phyloP scores from a whole-genome alignment of 179 eudicot genomes.

The Amaranthus tricolor region DNA sequence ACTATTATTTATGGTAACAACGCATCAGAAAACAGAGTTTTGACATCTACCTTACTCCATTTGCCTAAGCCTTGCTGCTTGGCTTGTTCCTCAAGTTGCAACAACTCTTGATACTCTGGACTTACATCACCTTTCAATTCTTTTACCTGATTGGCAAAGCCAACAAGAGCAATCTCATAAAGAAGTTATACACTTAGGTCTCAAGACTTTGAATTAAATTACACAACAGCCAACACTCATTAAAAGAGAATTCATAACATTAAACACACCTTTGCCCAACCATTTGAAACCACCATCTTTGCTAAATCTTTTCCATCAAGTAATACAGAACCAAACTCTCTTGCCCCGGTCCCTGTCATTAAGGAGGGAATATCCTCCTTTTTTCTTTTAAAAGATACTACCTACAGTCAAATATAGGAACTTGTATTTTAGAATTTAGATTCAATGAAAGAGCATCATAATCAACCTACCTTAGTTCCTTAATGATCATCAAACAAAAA shows the following conservation, averaged over 20 bases:
- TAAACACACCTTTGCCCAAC: constrained; percentile 91
- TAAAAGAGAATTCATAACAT: background rate
- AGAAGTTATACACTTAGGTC: too few species aligned
- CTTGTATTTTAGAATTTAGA: background rate
- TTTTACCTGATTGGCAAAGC: constrained; percentile 57
- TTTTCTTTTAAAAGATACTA: constrained; percentile 64
- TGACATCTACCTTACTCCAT: constrained; percentile 76
- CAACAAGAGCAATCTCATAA: background rate
- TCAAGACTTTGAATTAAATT: background rate
- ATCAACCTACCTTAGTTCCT: too few species aligned
- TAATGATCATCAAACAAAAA: background rate
- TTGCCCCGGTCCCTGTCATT: constrained; percentile 20
- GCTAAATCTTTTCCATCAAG: constrained; percentile 64
- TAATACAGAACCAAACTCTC: constrained; percentile 84
- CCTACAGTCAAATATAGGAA: constrained; percentile 41
- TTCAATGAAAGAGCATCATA: too few species aligned
- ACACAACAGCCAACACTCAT: background rate
- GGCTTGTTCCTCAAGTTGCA: constrained; percentile 78
- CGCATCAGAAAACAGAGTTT: background rate
- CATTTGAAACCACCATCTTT: constrained; percentile 66
- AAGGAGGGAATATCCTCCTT: constrained; percentile 24
- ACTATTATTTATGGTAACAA: background rate
- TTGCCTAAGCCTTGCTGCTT: constrained; percentile 81
- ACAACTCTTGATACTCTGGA: constrained; percentile 53
- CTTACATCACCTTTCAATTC: constrained; percentile 76